phyloP scores from a whole-genome alignment of 257 asterid species.

The Solanum habrochaites region DNA sequence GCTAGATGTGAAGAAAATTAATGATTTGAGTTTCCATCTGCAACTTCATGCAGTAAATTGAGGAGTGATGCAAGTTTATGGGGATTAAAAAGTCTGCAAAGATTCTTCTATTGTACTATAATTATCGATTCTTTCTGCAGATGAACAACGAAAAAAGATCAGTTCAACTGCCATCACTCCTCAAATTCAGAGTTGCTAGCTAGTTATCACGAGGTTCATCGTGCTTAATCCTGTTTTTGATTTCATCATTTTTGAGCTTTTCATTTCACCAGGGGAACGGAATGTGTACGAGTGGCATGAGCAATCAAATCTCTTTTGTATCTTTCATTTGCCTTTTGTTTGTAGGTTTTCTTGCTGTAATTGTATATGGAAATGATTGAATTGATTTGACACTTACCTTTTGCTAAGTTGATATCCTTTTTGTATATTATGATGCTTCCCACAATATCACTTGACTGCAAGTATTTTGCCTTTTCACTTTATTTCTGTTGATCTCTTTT shows the following conservation, averaged over 20 bases:
- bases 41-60: slow-evolving; percentile 20
- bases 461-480: background rate
- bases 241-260: background rate
- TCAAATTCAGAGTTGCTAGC: slow-evolving; percentile 7
- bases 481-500: background rate
- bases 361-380: background rate
- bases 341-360: background rate
- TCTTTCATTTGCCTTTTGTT: background rate
- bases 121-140: slow-evolving; percentile 47
- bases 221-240: background rate
- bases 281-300: background rate
- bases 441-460: background rate
- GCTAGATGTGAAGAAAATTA: background rate
- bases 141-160: slow-evolving; percentile 4
- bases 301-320: background rate
- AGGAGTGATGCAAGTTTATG: slow-evolving; percentile 11
- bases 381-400: background rate
- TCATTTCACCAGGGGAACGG: background rate
- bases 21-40: slow-evolving; percentile 3
- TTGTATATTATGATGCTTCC: background rate
- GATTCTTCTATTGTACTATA: slow-evolving; percentile 3
- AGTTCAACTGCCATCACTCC: slow-evolving; percentile 7
- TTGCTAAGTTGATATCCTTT: background rate
- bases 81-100: slow-evolving; percentile 13
- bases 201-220: slow-evolving; percentile 9